A percentile compares a stretch with the other conserved stretches of the same genome.
These are phyloP conservation scores for Kwoniella dejecticola DNA, from an alignment of 768 basidiomycete genomes.

Conservation along the genomic window DNA sequence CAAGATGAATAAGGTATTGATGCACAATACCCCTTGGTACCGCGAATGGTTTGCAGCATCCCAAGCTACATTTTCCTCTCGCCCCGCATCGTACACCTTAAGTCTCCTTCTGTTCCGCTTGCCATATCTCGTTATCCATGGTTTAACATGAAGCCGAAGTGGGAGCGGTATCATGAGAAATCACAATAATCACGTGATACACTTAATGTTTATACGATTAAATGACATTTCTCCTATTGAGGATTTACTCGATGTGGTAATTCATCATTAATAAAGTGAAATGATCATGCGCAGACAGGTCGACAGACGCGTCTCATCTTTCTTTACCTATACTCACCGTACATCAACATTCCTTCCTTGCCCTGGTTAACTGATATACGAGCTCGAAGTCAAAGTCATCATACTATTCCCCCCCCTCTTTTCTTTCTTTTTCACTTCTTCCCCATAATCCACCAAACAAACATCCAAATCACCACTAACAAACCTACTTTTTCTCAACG, in stretches of 20 bases:
- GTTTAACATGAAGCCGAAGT: too few species aligned
- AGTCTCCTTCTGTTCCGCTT: too few species aligned
- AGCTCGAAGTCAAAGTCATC: background rate
- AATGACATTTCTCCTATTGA: background rate
- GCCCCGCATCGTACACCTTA: too few species aligned
- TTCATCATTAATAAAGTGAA: background rate
- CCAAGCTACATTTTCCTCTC: too few species aligned
- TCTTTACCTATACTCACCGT: background rate
- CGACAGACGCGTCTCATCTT: constrained; percentile 10
- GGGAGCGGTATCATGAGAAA: too few species aligned
- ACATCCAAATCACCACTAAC: constrained; percentile 1
- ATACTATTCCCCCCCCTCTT: background rate
- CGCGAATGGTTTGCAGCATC: too few species aligned
- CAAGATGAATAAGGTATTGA: too few species aligned
- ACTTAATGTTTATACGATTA: background rate
- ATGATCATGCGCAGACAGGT: too few species aligned
- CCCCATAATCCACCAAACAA: constrained; percentile 14
- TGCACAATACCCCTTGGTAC: too few species aligned
- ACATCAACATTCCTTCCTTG: background rate
- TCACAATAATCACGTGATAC: constrained; percentile 18
- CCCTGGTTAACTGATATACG: background rate
- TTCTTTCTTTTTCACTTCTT: constrained; percentile 7
- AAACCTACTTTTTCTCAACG: background rate
- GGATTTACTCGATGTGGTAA: constrained; percentile 1
- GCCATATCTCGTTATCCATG: too few species aligned